phyloP scores from a whole-genome alignment of 129 eudicot species.

The Mikania micrantha region DNA sequence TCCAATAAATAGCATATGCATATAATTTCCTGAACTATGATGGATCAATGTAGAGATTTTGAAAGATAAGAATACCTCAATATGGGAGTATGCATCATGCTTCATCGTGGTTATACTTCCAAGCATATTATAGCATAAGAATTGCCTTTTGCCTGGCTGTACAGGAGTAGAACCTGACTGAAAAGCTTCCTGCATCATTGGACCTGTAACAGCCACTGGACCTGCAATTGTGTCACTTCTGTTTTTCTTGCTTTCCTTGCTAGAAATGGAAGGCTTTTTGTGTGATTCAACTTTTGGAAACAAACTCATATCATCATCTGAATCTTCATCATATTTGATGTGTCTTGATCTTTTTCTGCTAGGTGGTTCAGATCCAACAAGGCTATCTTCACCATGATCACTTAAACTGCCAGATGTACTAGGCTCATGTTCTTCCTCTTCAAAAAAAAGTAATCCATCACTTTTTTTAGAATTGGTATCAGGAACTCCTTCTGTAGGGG shows the following conservation, averaged over 20 bases:
- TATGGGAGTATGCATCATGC: constrained; percentile 88
- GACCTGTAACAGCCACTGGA: constrained; percentile 16
- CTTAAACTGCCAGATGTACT: constrained; percentile 77
- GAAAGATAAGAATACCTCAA: constrained; percentile 51
- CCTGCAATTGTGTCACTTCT: constrained; percentile 27
- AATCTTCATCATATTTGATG: constrained; percentile 40
- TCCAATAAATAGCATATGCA: background rate
- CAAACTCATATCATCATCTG: constrained; percentile 45
- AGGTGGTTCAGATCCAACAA: constrained; percentile 45
- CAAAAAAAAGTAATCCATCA: constrained; percentile 67
- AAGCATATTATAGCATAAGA: constrained; percentile 91
- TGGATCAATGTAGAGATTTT: background rate
- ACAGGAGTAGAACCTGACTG: constrained; percentile 94
- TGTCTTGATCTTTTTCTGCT: constrained; percentile 70
- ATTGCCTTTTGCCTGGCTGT: constrained; percentile 79
- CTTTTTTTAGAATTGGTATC: constrained; percentile 31
- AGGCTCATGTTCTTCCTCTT: constrained; percentile 71
- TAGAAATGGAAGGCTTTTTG: constrained; percentile 43
- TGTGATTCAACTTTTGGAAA: constrained; percentile 43
- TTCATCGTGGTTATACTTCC: constrained; percentile 95
- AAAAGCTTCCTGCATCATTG: constrained; percentile 77
- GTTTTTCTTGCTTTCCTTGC: constrained; percentile 30
- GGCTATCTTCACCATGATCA: constrained; percentile 73
- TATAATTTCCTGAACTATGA: constrained; percentile 14
- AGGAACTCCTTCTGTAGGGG: constrained; percentile 91